Conservation (phyloP, 2,329 filamentous ascomycete species). For the Huntiella decipiens region DNA sequence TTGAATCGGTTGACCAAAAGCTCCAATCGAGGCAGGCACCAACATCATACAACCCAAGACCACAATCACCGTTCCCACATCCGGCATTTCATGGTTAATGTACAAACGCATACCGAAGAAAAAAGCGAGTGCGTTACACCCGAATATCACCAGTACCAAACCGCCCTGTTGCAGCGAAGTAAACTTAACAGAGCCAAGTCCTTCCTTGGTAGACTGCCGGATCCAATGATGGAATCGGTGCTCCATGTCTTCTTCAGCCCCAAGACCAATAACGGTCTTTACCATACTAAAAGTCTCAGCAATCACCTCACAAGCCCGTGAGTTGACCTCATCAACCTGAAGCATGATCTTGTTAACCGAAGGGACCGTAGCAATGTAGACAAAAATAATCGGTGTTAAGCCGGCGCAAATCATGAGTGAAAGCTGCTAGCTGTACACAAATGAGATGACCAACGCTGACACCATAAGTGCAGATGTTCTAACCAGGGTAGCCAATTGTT, state of each 20-base stretch:
- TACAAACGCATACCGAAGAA: conserved; percentile 14
- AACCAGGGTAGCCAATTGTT: conserved; percentile 26
- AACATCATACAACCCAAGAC: conserved; percentile 16
- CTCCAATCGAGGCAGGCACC: conserved; percentile 16
- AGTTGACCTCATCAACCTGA: conserved; percentile 20
- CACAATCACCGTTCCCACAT: conserved; percentile 14
- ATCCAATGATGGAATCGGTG: conserved; percentile 21
- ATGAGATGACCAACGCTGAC: conserved; percentile 30
- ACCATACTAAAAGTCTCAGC: conserved; percentile 24
- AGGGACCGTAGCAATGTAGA: conserved; percentile 18
- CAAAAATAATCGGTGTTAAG: conserved; percentile 23
- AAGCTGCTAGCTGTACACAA: conserved; percentile 31
- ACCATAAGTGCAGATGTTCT: conserved; percentile 23
- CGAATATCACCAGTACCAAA: background rate
- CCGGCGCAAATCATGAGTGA: conserved; percentile 29
- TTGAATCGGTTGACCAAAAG: conserved; percentile 20
- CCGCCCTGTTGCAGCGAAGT: conserved; percentile 15
- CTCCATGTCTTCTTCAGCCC: conserved; percentile 20
- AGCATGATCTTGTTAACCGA: conserved; percentile 18
- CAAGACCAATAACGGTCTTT: conserved; percentile 25
- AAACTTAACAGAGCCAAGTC: conserved; percentile 14
- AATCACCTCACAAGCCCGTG: conserved; percentile 20
- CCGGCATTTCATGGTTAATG: conserved; percentile 12
- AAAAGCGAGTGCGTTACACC: conserved; percentile 14
- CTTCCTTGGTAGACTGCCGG: conserved; percentile 19